Percentiles rank a stretch among this genome's conserved stretches.
These are phyloP conservation scores for Colletotrichum cordylinicola DNA, from an alignment of 2,329 filamentous ascomycete genomes.

Conservation along the genomic window DNA sequence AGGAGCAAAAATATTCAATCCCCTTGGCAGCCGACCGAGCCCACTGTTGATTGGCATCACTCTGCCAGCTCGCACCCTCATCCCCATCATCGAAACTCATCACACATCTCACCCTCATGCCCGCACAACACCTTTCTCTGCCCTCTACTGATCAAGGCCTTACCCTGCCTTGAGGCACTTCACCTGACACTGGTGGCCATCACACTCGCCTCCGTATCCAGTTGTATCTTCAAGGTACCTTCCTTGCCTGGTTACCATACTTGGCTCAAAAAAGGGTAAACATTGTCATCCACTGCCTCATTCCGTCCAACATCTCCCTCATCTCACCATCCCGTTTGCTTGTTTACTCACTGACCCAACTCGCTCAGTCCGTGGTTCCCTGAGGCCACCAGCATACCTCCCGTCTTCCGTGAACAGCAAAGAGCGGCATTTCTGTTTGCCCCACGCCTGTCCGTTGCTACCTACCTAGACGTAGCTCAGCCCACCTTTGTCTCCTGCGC, in stretches of 20 bases:
- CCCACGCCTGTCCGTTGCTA: not conserved
- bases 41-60: slow-evolving; percentile 18
- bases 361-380: not conserved
- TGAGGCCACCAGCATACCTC: not conserved
- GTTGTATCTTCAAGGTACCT: not conserved
- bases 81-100: not conserved
- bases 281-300: not conserved
- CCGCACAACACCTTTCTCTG: not conserved
- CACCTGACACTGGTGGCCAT: not conserved
- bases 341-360: not conserved
- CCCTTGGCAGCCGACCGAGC: not conserved
- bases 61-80: not conserved
- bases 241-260: not conserved
- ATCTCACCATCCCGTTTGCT: not conserved
- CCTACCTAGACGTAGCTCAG: not conserved
- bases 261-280: not conserved
- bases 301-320: not conserved
- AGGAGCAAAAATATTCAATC: not conserved
- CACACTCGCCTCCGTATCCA: not conserved
- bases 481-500: not conserved
- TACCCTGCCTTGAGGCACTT: not conserved
- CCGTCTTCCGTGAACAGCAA: not conserved
- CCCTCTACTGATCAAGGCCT: not conserved
- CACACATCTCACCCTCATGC: not conserved
- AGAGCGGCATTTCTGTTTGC: not conserved